Evolutionary conservation across 352 stramenopile genomes (phyloP).

Genomic region (Pythium chondricola): DNA sequence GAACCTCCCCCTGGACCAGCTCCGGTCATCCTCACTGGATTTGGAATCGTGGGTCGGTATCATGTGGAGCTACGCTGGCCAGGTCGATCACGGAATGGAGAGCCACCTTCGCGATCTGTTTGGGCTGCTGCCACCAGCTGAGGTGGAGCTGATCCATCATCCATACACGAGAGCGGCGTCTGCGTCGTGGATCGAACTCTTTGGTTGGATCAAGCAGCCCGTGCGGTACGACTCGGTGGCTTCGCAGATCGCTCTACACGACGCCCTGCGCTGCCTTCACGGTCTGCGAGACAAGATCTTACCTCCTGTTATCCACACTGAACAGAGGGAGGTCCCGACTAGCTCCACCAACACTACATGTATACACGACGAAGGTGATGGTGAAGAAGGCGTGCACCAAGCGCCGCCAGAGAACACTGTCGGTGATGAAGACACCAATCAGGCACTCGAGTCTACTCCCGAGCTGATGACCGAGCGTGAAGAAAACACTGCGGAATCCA

Average conservation of each 20-base stretch:
- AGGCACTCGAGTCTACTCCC: no score
- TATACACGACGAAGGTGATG: no score
- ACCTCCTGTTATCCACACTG: not conserved
- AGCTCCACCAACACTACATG: not conserved
- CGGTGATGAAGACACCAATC: no score
- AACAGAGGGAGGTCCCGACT: not conserved
- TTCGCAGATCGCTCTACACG: constrained; percentile 10
- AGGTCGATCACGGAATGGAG: constrained; percentile 5
- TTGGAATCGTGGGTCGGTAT: constrained; percentile 28
- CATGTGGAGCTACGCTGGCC: constrained; percentile 23
- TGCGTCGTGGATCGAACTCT: constrained; percentile 3
- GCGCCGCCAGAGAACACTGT: no score
- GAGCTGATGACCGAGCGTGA: no score
- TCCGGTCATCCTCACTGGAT: constrained; percentile 12
- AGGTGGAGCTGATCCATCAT: not conserved
- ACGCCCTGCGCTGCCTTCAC: constrained; percentile 9
- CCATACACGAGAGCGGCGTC: not conserved
- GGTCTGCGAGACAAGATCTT: constrained; percentile 1
- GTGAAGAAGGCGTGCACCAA: no score
- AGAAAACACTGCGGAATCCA: no score
- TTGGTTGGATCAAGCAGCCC: constrained; percentile 13
- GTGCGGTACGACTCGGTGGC: constrained; percentile 3
- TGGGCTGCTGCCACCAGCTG: constrained; percentile 4
- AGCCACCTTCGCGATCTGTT: constrained; percentile 12
- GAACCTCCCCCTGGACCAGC: constrained; percentile 10